Percentiles rank a stretch among this genome's conserved stretches.
phyloP scores from a whole-genome alignment of 2,329 filamentous ascomycete genomes.

The Aspergillus tubingensis region DNA sequence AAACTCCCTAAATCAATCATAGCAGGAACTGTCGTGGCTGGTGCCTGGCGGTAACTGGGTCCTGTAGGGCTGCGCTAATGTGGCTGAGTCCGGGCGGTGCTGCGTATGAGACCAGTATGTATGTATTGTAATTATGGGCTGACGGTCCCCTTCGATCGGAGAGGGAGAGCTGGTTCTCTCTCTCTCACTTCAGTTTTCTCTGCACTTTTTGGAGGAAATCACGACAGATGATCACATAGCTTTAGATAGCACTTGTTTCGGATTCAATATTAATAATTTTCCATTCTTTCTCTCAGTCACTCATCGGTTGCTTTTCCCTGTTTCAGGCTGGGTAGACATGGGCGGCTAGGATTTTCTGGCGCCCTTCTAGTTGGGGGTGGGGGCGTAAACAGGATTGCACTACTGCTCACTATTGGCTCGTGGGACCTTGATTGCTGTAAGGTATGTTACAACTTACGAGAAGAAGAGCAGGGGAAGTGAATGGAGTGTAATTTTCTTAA shows the following conservation, averaged over 20 bases:
- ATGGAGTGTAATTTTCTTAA: background rate
- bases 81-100: constrained; percentile 11
- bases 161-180: background rate
- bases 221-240: background rate
- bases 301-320: background rate
- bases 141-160: background rate
- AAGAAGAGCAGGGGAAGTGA: background rate
- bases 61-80: constrained; percentile 16
- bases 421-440: background rate
- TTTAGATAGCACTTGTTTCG: too few relatives aligned
- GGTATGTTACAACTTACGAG: too few relatives aligned
- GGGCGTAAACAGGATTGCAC: constrained; percentile 1
- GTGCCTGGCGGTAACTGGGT: constrained; percentile 9
- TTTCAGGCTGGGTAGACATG: background rate
- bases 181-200: too few relatives aligned
- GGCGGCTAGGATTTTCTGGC: background rate
- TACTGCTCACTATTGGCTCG: constrained; percentile 1
- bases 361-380: constrained; percentile 1
- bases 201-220: too few relatives aligned
- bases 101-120: constrained; percentile 8
- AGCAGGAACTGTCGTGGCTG: constrained; percentile 13
- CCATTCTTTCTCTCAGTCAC: background rate
- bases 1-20: background rate
- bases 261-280: too few relatives aligned
- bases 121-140: constrained; percentile 14